These are phyloP conservation scores for Viola pubescens DNA, from an alignment of 441 rosid genomes.

Conservation along the genomic window DNA sequence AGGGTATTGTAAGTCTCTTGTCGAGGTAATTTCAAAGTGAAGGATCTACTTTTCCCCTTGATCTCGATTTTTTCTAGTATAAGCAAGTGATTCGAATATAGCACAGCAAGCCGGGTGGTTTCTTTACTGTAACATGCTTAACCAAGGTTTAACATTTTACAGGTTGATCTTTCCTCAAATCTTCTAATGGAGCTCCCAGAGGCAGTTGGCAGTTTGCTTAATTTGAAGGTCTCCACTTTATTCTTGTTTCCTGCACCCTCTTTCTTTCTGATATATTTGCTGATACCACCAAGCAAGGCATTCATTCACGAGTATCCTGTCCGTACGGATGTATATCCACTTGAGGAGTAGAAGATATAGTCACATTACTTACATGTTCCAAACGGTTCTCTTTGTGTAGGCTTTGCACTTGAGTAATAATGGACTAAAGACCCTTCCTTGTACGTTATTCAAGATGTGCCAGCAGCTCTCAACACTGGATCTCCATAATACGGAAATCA, in stretches of 20 bases:
- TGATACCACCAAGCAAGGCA: background rate
- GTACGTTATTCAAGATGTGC: conserved; percentile 52
- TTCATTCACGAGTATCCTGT: background rate
- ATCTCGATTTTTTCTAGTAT: background rate
- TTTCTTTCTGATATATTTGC: conserved; percentile 6
- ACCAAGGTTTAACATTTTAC: conserved; percentile 16
- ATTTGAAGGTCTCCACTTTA: conserved; percentile 50
- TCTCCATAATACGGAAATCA: conserved; percentile 81
- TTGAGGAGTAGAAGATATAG: background rate
- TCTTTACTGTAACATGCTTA: conserved; percentile 8
- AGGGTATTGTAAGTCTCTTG: conserved; percentile 53
- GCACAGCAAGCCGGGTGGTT: background rate
- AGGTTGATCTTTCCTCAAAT: conserved; percentile 90
- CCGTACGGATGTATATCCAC: background rate
- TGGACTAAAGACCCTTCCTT: conserved; percentile 57
- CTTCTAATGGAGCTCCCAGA: conserved; percentile 60
- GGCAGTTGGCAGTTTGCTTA: conserved; percentile 43
- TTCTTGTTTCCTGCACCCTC: background rate
- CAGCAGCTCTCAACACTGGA: conserved; percentile 38
- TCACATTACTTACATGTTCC: no score
- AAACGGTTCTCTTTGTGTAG: conserved; percentile 27
- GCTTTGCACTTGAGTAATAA: conserved; percentile 57
- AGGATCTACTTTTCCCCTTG: background rate
- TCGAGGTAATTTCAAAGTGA: conserved; percentile 41
- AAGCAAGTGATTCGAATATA: background rate